A percentile compares a stretch with the other conserved stretches of the same genome.
phyloP scores from a whole-genome alignment of 2,329 filamentous ascomycete species.

The Fusarium camptoceras region DNA sequence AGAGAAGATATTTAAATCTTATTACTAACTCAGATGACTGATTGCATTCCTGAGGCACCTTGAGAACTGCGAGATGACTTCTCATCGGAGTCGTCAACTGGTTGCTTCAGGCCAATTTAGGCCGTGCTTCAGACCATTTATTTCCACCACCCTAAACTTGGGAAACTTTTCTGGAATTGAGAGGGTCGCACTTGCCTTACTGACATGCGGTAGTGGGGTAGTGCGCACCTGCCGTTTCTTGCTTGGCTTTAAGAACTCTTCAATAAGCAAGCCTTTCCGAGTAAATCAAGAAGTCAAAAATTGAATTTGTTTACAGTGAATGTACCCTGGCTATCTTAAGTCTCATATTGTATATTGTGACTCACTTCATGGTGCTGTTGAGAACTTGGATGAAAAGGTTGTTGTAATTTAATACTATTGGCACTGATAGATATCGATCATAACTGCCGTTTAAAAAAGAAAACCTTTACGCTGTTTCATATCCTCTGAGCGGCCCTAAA shows the following conservation, averaged over 20 bases:
- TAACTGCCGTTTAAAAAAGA: not conserved
- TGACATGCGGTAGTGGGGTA: not conserved
- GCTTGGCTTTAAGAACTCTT: not conserved
- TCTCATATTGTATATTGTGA: not conserved
- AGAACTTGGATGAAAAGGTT: not conserved
- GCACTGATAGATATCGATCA: not conserved
- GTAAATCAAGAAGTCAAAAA: not conserved
- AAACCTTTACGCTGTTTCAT: not conserved
- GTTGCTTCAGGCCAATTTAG: not conserved
- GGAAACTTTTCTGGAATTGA: not conserved
- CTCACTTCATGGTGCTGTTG: not conserved
- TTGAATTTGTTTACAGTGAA: not conserved
- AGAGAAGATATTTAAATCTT: not conserved
- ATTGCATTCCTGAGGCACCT: no score
- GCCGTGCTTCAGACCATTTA: not conserved
- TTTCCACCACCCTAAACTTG: not conserved
- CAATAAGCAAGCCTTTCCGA: not conserved
- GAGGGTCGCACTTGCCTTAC: not conserved
- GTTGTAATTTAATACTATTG: not conserved
- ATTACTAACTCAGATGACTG: not conserved
- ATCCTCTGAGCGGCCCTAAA: not conserved
- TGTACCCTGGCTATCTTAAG: rapidly evolving
- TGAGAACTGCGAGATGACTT: not conserved
- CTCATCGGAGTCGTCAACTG: not conserved
- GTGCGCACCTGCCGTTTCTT: not conserved